These are phyloP conservation scores for Dothideomycetes sp. DNA, from an alignment of 2,329 filamentous ascomycete species.

Conservation along the genomic window DNA sequence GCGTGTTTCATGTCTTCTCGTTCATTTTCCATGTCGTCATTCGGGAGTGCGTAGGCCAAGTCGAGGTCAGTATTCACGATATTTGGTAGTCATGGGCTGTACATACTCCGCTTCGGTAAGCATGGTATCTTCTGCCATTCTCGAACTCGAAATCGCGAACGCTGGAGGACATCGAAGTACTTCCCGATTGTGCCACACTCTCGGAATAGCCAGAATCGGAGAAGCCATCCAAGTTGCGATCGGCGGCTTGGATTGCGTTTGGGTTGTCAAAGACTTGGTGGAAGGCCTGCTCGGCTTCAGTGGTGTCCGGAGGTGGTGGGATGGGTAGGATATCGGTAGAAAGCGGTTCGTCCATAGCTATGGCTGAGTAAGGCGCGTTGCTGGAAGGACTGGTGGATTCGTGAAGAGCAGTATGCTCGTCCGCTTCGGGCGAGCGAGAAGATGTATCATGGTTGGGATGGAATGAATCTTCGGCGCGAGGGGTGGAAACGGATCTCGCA, in stretches of 20 bases:
- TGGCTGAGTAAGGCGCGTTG: neutral
- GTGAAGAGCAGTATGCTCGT: too few relatives aligned
- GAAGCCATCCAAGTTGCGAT: slow-evolving; percentile 2
- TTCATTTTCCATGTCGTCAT: slow-evolving; percentile 18
- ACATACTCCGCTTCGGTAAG: too few relatives aligned
- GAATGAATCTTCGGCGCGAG: too few relatives aligned
- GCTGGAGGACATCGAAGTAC: slow-evolving; percentile 5
- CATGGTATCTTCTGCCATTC: slow-evolving; percentile 18
- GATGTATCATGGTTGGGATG: too few relatives aligned
- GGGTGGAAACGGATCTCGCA: too few relatives aligned
- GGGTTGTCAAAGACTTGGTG: slow-evolving; percentile 7
- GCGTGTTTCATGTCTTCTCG: slow-evolving; percentile 18
- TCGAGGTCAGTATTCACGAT: too few relatives aligned
- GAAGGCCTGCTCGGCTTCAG: slow-evolving; percentile 5
- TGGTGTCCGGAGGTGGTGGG: slow-evolving; percentile 1
- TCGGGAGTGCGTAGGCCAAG: slow-evolving; percentile 18
- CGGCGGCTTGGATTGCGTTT: slow-evolving; percentile 5
- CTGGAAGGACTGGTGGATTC: neutral
- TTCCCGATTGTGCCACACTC: slow-evolving; percentile 2
- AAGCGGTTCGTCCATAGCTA: neutral
- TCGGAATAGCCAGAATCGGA: slow-evolving; percentile 7
- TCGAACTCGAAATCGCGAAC: slow-evolving; percentile 9
- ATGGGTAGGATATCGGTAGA: neutral
- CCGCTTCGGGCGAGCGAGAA: too few relatives aligned
- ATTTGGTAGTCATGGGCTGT: too few relatives aligned